Conservation (phyloP, 495 filamentous ascomycete species). For the Collariella sp. region DNA sequence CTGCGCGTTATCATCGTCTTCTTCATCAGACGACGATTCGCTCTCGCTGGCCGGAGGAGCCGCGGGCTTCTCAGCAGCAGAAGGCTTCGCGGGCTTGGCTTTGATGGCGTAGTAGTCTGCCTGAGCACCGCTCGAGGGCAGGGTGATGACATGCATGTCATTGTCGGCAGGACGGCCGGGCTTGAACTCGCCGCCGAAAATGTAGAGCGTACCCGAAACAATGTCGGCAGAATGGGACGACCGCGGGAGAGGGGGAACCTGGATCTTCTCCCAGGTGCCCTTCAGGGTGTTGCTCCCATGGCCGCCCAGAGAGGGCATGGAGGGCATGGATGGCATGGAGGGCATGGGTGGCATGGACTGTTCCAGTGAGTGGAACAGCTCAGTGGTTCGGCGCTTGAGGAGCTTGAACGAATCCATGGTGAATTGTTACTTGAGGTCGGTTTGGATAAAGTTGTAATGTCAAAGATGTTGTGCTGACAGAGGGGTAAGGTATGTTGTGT, state of each 20-base stretch:
- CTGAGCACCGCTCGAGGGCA: conserved; percentile 45
- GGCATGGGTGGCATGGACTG: conserved; percentile 22
- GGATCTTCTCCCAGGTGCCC: conserved; percentile 52
- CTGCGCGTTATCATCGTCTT: conserved; percentile 31
- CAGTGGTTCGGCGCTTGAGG: conserved; percentile 39
- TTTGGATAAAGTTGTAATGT: background rate
- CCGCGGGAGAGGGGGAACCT: conserved; percentile 48
- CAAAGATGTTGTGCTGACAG: background rate
- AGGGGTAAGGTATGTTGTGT: background rate
- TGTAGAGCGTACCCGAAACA: conserved; percentile 56
- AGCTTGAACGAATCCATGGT: conserved; percentile 38
- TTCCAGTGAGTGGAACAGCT: conserved; percentile 34
- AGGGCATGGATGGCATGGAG: conserved; percentile 18
- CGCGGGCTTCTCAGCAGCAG: background rate
- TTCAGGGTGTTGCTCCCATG: conserved; percentile 31
- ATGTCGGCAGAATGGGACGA: conserved; percentile 64
- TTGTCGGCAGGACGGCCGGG: conserved; percentile 54
- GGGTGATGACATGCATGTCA: conserved; percentile 56
- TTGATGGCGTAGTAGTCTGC: conserved; percentile 51
- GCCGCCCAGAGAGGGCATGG: conserved; percentile 15
- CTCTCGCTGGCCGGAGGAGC: background rate
- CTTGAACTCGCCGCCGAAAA: conserved; percentile 54
- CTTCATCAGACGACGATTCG: conserved; percentile 18
- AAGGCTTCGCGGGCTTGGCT: conserved; percentile 25
- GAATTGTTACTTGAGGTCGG: background rate